Evolutionary conservation across 2,329 filamentous ascomycete species (phyloP), one percentile per base, ranked within the genome.

Genomic region (Pestalotiopsis sp.): DNA sequence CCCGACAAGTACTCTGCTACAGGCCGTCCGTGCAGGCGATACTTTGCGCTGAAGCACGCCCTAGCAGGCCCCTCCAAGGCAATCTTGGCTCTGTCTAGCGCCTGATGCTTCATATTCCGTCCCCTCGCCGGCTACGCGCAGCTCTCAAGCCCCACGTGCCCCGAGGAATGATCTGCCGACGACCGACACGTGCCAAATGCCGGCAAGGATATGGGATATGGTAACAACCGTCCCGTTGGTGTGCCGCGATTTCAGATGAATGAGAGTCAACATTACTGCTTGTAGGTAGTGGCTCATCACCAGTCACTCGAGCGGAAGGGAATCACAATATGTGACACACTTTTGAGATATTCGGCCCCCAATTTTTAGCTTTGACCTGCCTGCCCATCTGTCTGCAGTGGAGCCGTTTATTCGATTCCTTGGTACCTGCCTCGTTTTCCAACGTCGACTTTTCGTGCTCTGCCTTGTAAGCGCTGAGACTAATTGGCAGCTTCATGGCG

Each of bases 401-500:
- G 45, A n/a, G 45, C 45, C 45, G 20, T n/a, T 36, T 36, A 9
- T 36, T 36, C 31, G 31, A 9, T 36, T 36, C 31, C 1, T 36
- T 9, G 31, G 7, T 36, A 36, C 31, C 31, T 36, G 31, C 31
- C 31, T 36, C 7, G 6, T 36, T 9, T 36, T 7, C 9, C 31
- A 36, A 36, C 17, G 45, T 52, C 7, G 45, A 52, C 45, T 52
- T 52, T 52, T 52, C 11, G 45, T 52, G 17, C 45, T 52, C n/a
- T 52, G 20, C 45, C 45, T 9, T 52, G 20, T 23, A 27, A 59
- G n/a, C 59, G 31, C 61, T 63, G 52, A 65, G 9, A 70, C 67
- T 27, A 69, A 27, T 11, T n/a, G 6, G 23, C 25, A 36, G 58
- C 23, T 52, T 6, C n/a, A 52, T 52, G 45, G 45, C 45, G 45